Evolutionary conservation across 2,329 filamentous ascomycete species (phyloP), one percentile per base, ranked within the genome.

Genomic region (Periconia sp.): DNA sequence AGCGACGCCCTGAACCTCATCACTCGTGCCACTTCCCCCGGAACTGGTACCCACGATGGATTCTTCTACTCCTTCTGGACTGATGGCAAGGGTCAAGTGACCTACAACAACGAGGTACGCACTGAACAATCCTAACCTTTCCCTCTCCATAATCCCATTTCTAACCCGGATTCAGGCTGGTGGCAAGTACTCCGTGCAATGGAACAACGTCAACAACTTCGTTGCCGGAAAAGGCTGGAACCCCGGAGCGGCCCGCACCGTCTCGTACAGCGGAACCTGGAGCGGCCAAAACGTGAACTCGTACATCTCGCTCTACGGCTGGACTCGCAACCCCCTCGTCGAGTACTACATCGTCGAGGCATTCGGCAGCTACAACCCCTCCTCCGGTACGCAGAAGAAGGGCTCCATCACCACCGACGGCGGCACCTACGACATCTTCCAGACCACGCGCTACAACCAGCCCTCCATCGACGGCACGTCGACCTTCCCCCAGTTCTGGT

Each of bases 281-380:
- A 73, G 64, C 52, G 66, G 54, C 2, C 75, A 78, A 50, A 74
- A 72, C 52, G 79, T 79, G 56, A 82, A 82, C 73, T 65, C 64
- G 19, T 84, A 84, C 64, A 76, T 86, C 15, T 70, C 82, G 14
- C 68, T 85, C n/a, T 85, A 85, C 62, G 82, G 82, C 44, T 85
- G 83, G 81, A 82, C 79, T 1, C 72, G 65, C 17, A 77, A 76
- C 64, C 81, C 81, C 0, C 70, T 83, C n/a, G 74, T 84, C 63
- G 82, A 85, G 60, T 84, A 84, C 73, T 85, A 85, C 72, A 79
- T 85, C 53, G 75, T 84, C 58, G 82, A 85, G 55, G 69, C 75
- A 13, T 80, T 78, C 64, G 80, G 79, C 55, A 76, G 75, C 41
- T 79, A 82, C 63, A 75, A 80, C 43, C 79, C 80, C 1, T 74